Percentiles rank a stretch among this genome's conserved stretches.
These are phyloP conservation scores for Stephanodiscus minutulus DNA, from an alignment of 108 stramenopile species.

Conservation along the genomic window DNA sequence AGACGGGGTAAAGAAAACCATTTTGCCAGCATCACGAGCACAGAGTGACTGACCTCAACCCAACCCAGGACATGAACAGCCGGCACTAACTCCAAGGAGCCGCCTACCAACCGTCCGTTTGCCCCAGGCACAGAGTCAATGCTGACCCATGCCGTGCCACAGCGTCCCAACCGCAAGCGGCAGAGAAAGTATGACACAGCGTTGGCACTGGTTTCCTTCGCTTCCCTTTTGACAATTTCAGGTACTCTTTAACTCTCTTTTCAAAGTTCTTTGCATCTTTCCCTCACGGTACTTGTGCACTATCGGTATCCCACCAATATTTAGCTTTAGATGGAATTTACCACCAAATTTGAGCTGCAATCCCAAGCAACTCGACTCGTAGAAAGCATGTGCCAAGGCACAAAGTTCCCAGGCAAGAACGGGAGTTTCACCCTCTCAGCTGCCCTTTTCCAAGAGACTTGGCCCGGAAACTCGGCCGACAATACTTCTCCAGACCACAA, in stretches of 20 bases:
- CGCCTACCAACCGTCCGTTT: conserved; percentile 44
- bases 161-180: conserved; percentile 66
- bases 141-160: conserved; percentile 60
- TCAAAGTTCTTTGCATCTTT: conserved; percentile 97
- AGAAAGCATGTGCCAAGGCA: conserved; percentile 65
- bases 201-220: conserved; percentile 88
- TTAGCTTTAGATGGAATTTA: conserved; percentile 97
- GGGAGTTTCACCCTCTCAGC: conserved; percentile 95
- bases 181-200: conserved; percentile 57
- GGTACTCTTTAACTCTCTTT: conserved; percentile 98
- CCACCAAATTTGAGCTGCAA: conserved; percentile 95
- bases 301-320: conserved; percentile 95
- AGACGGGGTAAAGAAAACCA: conserved; percentile 92
- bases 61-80: conserved; percentile 39
- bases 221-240: conserved; percentile 97
- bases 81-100: conserved; percentile 44
- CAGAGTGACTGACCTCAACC: conserved; percentile 72
- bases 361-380: conserved; percentile 97
- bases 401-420: conserved; percentile 66
- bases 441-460: conserved; percentile 93
- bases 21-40: conserved; percentile 77
- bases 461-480: conserved; percentile 57
- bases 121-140: conserved; percentile 50
- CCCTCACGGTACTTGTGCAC: conserved; percentile 96
- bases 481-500: conserved; percentile 88